Evolutionary conservation across 306 rosid genomes (phyloP), one percentile per base, ranked within the genome.

Genomic region (Cyamopsis tetragonoloba): DNA sequence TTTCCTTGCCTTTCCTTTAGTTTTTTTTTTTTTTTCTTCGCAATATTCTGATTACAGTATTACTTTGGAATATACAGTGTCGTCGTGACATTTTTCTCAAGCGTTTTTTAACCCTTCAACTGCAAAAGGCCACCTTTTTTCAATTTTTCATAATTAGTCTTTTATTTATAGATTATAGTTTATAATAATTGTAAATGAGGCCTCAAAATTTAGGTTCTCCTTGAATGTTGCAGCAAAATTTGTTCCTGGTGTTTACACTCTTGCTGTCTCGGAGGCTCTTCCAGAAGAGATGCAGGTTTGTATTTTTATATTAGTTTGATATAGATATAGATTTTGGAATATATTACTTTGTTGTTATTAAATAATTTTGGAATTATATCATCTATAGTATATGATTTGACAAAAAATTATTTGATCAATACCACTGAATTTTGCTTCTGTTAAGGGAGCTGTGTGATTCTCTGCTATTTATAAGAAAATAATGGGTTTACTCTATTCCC

Each of bases 261-360:
- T 92, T 58, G 95, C 98, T 34, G 96, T 92, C 79, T 92, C 98
- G 4, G 98, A 92, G 88, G 87, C 91, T 68, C 96, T 92, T 62
- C 87, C 96, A 0, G 98, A 92, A 77, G 98, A 92, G 54, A 70
- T 92, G 87, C 93, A 92, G 98, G 98, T 92, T 73, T 28, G 75
- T 71, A 30, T 30, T 62, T 62, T 59, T 41, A 20, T n/a, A 4
- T 37, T 30, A 39, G 32, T 71, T 5, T 26, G 17, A 64, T 31
- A 15, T 13, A 32, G 58, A 51, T 60, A n/a, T n/a, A n/a, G n/a
- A n/a, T n/a, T 6, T 31, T 28, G 50, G 9, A 44, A 47, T 67
- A 53, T 22, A 32, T 39, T 42, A 53, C 32, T n/a, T 37, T 38
- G 50, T 24, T 69, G 23, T 24, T 58, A n/a, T 47, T 27, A 7